Base-by-base conservation (phyloP, 345 rosid species). In the Euphorbia tirucalli region DNA sequence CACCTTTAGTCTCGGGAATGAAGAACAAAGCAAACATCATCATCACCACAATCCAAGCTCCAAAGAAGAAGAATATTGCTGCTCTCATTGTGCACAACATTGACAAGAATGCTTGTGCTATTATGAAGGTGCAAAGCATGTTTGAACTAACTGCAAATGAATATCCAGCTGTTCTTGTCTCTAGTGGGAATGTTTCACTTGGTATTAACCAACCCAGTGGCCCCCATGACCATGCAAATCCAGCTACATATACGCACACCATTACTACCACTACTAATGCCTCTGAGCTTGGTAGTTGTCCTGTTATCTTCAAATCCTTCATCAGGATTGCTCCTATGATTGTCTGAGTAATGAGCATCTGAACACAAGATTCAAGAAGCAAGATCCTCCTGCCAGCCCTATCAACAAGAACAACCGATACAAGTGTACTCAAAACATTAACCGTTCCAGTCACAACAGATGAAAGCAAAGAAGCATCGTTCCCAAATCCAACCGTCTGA, bases 171-270 rank as follows among this genome's bases (percentile, higher is more conserved):
- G 87, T 82, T 31, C 97, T 79, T 0, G 90, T 87, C 74, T 91
- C 90, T 2, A 89, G 61, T 14, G 95, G 97, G 61, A 86, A 89
- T 0, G 87, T 88, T 72, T 88, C 87, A 7, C 97, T 89, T 0
- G 93, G 93, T 27, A 85, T 90, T 57, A 92, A 59, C 93, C 97
- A 92, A 11, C 93, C 93, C 2, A 91, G 78, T 7, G 93, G 96
- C 43, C 96, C 96, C 92, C 96, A 92, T 19, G 96, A 92, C 97
- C 97, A 92, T 0, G 96, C 92, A 22, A 89, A 92, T 5, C 81
- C 78, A 78, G 81, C 76, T 52, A 92, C 93, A 64, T 72, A 92
- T 16, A 82, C 18, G 43, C 94, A 86, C 43, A 92, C 89, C 41
- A 88, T 54, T 7, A 68, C 68, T 8, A 74, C 32, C 84, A 86